Base-by-base conservation (phyloP, 2,329 filamentous ascomycete genomes). In the Sporothrix phasma region DNA sequence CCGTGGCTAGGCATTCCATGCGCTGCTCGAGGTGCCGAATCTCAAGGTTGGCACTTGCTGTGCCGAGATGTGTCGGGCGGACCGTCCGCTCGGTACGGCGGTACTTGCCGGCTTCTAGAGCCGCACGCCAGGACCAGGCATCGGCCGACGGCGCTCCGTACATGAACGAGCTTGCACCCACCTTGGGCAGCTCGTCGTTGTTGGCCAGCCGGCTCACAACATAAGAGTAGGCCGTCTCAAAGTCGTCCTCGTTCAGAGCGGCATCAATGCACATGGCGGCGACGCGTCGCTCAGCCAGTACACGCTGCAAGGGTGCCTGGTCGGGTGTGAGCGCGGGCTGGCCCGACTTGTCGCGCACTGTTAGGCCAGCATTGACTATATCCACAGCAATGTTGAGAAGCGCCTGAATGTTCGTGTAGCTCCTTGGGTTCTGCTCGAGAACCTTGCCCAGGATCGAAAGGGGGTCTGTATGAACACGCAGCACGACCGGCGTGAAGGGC, bases 141-240 rank as follows among this genome's bases (percentile, higher is more conserved):
- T 91, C 88, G 7, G 19, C 34, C 1, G 37, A 8, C 24, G 51
- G 17, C 29, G 45, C 39, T 3, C 53, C 19, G 34, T 17, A 19
- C 3, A 3, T 3, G 13, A 39, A 19, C 13, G 19, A 64, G 63
- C 22, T 67, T 68, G 24, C 34, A 19, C 6, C 37, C 7, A 67
- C 68, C 26, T 70, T 60, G 47, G 54, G 67, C 64, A 54, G 24
- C 54, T 47, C 62, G 62, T 54, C 66, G 31, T 74, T 70, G 8
- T 75, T 72, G 7, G 80, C 79, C 0, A 94, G 78, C 24, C 88
- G 84, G 71, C 86, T 91, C 54, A 90, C 83, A 1, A 92, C 87
- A 71, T 90, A 93, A 0, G 89, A 92, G 73, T 93, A 94, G 11
- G 90, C 90, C 0, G 90, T 94, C 72, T 95, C 90, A 66, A 94